Percentiles rank a stretch among this genome's conserved stretches.
phyloP scores from a whole-genome alignment of 495 filamentous ascomycete species.

The Cercophora sp. region DNA sequence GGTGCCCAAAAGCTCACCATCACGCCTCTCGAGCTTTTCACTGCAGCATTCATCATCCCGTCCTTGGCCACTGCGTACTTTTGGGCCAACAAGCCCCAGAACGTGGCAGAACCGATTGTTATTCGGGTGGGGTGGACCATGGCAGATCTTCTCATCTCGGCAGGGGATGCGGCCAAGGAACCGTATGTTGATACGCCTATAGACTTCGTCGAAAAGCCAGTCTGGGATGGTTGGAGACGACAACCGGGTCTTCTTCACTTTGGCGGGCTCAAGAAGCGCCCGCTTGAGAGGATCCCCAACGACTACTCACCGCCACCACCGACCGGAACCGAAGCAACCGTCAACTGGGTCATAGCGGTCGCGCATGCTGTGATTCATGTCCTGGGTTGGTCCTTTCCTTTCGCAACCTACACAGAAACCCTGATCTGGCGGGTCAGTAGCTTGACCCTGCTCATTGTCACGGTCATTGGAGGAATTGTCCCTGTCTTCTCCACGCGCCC shows the following conservation, averaged over 20 bases:
- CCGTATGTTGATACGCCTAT: constrained; percentile 29
- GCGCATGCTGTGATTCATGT: constrained; percentile 17
- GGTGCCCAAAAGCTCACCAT: constrained; percentile 11
- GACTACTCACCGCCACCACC: constrained; percentile 23
- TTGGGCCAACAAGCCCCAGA: constrained; percentile 39
- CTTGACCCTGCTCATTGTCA: constrained; percentile 14
- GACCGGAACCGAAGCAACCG: constrained; percentile 15
- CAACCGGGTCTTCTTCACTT: constrained; percentile 11
- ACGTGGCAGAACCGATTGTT: constrained; percentile 19
- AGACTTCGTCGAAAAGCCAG: constrained; percentile 32
- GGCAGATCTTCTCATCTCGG: constrained; percentile 10
- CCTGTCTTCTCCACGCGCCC: constrained; percentile 12
- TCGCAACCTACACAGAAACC: constrained; percentile 16
- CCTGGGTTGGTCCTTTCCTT: constrained; percentile 21
- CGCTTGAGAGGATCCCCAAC: constrained; percentile 25
- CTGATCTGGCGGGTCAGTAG: constrained; percentile 12
- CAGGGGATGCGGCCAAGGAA: constrained; percentile 10
- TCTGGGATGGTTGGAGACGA: constrained; percentile 16
- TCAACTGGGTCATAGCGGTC: constrained; percentile 21
- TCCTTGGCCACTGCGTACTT: constrained; percentile 31
- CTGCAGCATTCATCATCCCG: constrained; percentile 23
- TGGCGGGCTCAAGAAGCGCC: constrained; percentile 18
- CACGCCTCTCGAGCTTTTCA: constrained; percentile 24
- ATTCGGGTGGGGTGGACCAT: constrained; percentile 9
- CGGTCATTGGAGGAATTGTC: constrained; percentile 14